Evolutionary conservation across 2,329 filamentous ascomycete species (phyloP), one percentile per base, ranked within the genome.

Genomic region (Cytospora schulzeri): DNA sequence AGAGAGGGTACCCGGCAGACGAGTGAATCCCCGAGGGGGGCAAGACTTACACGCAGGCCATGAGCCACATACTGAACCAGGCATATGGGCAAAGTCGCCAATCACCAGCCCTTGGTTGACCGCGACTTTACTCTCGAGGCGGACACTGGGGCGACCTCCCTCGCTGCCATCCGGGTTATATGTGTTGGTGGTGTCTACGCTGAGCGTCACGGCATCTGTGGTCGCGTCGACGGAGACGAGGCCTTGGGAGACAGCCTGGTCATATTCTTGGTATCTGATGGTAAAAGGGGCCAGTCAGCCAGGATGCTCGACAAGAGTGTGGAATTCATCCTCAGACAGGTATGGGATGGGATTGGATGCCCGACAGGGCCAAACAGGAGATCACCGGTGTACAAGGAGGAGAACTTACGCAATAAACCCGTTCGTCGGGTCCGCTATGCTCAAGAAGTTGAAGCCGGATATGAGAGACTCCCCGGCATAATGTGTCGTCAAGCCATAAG

Each of bases 391-490:
- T 12, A 48, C n/a, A 12, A 24, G 22, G 4, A 41, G 72, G 58
- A 76, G 72, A 57, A 83, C 83, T 73, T 86, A 92, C 73, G 81
- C 76, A 29, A 92, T 90, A 70, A 84, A 91, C 53, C 90, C 90
- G 67, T 87, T 76, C 14, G 85, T 91, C 1, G 85, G 88, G 70
- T 93, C 90, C 5, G 68, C 58, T 1, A 76, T 78, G 19, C 80
- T 79, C 66, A 80, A 79, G 74, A 83, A 86, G 68, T 76, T 78
- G 72, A 86, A 86, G 64, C 76, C 76, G 52, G 73, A 76, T 63
- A 84, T 74, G 55, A 84, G 75, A 60, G 78, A 76, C 55, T 77
- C 73, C 53, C 79, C 78, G 24, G 74, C 73, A 61, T 81, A 83
- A 26, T 76, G 81, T 63, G 74, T 76, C 14, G 73, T 71, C 57